These are phyloP conservation scores for Vararia minispora DNA, from an alignment of 768 basidiomycete species.

Conservation along the genomic window DNA sequence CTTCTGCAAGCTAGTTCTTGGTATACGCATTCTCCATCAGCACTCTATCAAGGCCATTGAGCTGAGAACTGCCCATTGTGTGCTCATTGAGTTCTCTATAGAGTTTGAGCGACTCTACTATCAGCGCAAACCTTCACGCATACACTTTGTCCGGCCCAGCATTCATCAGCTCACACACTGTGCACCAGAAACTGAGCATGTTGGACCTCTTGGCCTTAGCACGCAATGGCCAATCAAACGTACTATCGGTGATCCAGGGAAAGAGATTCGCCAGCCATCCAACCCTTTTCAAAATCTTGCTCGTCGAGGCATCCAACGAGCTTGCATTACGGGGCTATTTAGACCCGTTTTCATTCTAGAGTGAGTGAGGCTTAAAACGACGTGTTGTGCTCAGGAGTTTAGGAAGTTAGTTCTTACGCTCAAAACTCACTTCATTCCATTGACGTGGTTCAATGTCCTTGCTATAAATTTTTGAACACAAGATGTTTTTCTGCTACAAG, in stretches of 20 bases:
- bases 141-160: conserved; percentile 26
- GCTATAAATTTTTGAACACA: too few species aligned
- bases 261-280: conserved; percentile 19
- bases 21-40: conserved; percentile 16
- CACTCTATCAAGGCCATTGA: conserved; percentile 5
- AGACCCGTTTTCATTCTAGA: too few species aligned
- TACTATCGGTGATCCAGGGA: conserved; percentile 14
- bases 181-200: conserved; percentile 13
- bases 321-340: too few species aligned
- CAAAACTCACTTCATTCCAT: too few species aligned
- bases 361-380: too few species aligned
- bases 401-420: too few species aligned
- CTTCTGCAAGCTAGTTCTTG: conserved; percentile 19
- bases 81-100: conserved; percentile 17
- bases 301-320: conserved; percentile 8
- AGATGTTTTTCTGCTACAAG: too few species aligned
- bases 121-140: conserved; percentile 12
- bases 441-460: too few species aligned
- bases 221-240: conserved; percentile 25
- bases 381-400: too few species aligned
- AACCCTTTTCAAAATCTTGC: conserved; percentile 21
- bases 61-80: conserved; percentile 15
- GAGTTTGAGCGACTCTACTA: conserved; percentile 29
- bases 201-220: conserved; percentile 15
- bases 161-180: conserved; percentile 24